phyloP scores from a whole-genome alignment of 768 basidiomycete genomes.

The Trametes coccinea region DNA sequence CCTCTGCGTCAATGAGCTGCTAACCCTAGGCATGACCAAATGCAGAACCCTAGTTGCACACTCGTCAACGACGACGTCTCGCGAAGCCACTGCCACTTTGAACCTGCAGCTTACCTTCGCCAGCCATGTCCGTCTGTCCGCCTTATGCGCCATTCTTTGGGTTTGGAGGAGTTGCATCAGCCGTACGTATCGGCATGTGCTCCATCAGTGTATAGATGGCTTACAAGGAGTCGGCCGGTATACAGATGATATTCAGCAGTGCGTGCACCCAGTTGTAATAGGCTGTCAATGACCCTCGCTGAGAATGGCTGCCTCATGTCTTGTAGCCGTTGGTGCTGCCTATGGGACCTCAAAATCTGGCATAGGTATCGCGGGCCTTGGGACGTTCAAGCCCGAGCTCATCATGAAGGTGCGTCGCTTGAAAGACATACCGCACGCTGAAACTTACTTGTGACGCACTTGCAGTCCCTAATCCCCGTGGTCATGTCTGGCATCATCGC shows the following conservation, averaged over 20 bases:
- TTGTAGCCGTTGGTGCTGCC: slow-evolving; percentile 86
- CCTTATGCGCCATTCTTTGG: slow-evolving; percentile 98
- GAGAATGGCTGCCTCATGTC: background rate
- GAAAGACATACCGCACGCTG: background rate
- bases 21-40: background rate
- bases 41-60: background rate
- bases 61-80: background rate
- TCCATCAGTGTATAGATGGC: background rate
- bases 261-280: slow-evolving; percentile 36
- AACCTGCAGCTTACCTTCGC: slow-evolving; percentile 2
- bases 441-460: background rate
- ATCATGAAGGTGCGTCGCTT: slow-evolving; percentile 87
- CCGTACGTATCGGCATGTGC: slow-evolving; percentile 53
- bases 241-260: slow-evolving; percentile 96
- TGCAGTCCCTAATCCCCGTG: slow-evolving; percentile 89
- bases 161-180: slow-evolving; percentile 92
- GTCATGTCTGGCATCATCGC: slow-evolving; percentile 99
- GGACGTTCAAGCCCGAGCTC: slow-evolving; percentile 91
- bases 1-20: background rate
- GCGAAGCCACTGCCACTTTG: too few species aligned
- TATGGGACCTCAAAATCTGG: slow-evolving; percentile 96
- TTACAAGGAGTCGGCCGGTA: background rate
- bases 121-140: slow-evolving; percentile 61
- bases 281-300: background rate
- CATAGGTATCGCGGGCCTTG: slow-evolving; percentile 94